Percentiles rank a stretch among this genome's conserved stretches.
phyloP scores from a whole-genome alignment of 441 rosid genomes.

The Manihot esculenta region DNA sequence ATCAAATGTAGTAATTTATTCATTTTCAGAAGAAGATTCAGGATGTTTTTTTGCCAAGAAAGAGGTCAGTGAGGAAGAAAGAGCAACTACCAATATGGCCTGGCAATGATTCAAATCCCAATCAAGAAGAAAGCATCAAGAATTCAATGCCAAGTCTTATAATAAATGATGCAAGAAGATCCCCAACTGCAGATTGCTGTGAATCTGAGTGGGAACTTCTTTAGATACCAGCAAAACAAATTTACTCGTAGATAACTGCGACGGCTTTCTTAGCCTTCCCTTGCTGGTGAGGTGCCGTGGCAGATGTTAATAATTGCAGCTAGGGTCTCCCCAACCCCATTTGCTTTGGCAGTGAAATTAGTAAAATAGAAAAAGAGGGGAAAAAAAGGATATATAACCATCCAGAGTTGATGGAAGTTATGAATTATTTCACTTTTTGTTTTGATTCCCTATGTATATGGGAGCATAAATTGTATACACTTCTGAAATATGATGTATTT shows the following conservation, averaged over 20 bases:
- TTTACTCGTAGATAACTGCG: neutral
- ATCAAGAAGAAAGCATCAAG: neutral
- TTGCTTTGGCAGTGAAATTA: neutral
- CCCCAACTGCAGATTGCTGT: neutral
- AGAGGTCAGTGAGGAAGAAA: slow-evolving; percentile 53
- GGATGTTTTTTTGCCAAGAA: slow-evolving; percentile 56
- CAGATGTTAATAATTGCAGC: slow-evolving; percentile 7
- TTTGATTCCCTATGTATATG: slow-evolving; percentile 2
- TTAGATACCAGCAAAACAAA: slow-evolving; percentile 7
- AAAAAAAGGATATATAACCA: too few relatives aligned
- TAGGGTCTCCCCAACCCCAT: neutral
- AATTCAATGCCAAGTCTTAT: neutral
- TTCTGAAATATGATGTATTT: neutral
- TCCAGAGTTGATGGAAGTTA: neutral
- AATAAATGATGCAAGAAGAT: neutral
- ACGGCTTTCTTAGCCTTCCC: slow-evolving; percentile 5
- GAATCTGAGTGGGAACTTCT: slow-evolving; percentile 31
- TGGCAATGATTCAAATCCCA: slow-evolving; percentile 27
- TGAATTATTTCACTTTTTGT: neutral
- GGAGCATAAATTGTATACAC: slow-evolving; percentile 11
- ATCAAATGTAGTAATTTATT: neutral
- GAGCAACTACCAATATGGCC: slow-evolving; percentile 51
- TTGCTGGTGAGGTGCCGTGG: neutral
- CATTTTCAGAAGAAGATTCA: slow-evolving; percentile 46
- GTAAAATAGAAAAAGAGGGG: neutral